Base-by-base conservation (phyloP, 345 rosid genomes). In the Eucalyptus erythrocorys region DNA sequence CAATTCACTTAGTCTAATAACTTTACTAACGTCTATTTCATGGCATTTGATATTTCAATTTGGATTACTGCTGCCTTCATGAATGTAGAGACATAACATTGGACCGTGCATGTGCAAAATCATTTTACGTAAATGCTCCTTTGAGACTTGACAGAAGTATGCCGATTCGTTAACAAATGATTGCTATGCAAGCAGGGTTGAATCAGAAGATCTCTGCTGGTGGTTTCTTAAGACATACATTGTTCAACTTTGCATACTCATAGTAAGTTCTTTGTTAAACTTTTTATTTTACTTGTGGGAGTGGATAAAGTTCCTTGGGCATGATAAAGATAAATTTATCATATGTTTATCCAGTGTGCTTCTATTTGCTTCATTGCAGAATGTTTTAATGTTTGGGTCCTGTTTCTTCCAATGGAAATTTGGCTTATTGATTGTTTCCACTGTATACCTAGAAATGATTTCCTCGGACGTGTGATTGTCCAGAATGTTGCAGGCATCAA, bases 171-270 rank as follows among this genome's bases (percentile, higher is more conserved):
- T 27, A 13, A 32, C 80, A 19, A 59, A 45, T 87, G 82, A 76
- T 87, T 90, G 79, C 79, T 76, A 50, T 68, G 30, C 86, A 88
- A 88, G 90, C 92, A 98, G 99, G 99, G 91, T 93, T 98, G 90
- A 94, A 91, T 61, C 98, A 96, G 93, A 98, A 96, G 94, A 92
- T 98, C 87, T 91, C 96, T 88, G 91, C 93, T 11, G 99, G 99
- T 68, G 93, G 99, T 87, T 88, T 92, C 59, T 34, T 95, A 86
- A 95, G 91, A 87, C 92, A 92, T 93, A 94, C 91, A 40, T 40
- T 98, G 82, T 98, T 98, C 90, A 91, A 95, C 92, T 10, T 95
- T 88, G 99, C 99, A 71, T 97, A 93, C 91, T 88, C 94, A 82
- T 90, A 85, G 99, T 98, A 93, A 94, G 98, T 94, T 81, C 82